Evolutionary conservation across 371 early-diverging fungal species (phyloP), one percentile per base, ranked within the genome.

Genomic region (Rhizopus sp.): DNA sequence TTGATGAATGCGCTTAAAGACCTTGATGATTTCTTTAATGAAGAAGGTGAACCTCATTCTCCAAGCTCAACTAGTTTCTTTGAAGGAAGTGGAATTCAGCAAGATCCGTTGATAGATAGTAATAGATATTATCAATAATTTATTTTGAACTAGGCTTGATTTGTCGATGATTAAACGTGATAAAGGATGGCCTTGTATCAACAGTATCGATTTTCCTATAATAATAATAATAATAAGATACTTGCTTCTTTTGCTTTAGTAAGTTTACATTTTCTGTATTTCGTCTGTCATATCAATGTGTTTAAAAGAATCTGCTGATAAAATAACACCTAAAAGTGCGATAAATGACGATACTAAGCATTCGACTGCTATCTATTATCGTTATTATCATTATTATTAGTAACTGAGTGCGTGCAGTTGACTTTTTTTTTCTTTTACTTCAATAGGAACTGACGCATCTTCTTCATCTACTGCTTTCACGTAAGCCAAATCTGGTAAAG

Each of bases 111-210:
- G 42, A 23, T 31, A 7, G 12, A 5, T 23, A n/a, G 16, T 23
- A 34, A 17, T 7, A 50, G 4, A 17, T 10, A 53, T 23, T 8
- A 37, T 38, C 23, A 29, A 46, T 46, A 39, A 53, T 46, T 38
- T 47, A 52, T 34, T 50, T 50, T 50, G 29, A 39, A 40, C 15
- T 34, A 17, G 23, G 45, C 31, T 50, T 31, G 9, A 34, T 41
- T 45, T 12, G 59, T 57, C 87, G 78, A 69, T 85, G 84, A 65
- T 87, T 78, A 58, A 87, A 87, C 32, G 80, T 69, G 29, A 82
- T 74, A 70, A 87, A 87, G 0, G 84, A 84, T 42, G 85, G 84
- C 30, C 75, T 77, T n/a, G 83, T 82, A 56, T 87, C 88, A 32
- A 85, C 60, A 51, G 82, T 79, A 48, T 84, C 88, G 51, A 87